Conservation (phyloP, 495 filamentous ascomycete species). For the Stereocaulon alpinum region DNA sequence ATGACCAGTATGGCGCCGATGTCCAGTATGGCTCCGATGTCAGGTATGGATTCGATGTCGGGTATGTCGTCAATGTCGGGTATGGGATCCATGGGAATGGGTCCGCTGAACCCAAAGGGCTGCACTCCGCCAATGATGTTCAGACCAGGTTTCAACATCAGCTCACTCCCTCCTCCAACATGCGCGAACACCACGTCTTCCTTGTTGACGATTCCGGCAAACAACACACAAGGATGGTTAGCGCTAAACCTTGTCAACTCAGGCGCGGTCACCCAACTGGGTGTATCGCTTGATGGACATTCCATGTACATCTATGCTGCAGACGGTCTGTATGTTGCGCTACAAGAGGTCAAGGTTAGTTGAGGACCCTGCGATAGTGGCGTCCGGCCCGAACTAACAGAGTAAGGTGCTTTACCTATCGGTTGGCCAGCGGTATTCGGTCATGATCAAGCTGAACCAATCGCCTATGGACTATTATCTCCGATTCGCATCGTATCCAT, state of each 20-base stretch:
- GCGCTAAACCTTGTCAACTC: slow-evolving; percentile 22
- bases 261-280: slow-evolving; percentile 15
- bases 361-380: not conserved
- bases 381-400: not conserved
- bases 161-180: slow-evolving; percentile 19
- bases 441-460: slow-evolving; percentile 22
- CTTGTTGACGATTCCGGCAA: slow-evolving; percentile 10
- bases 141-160: slow-evolving; percentile 10
- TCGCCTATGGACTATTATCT: slow-evolving; percentile 14
- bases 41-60: not conserved
- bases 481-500: not conserved
- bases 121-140: not conserved
- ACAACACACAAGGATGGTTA: slow-evolving; percentile 16
- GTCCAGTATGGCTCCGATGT: no score
- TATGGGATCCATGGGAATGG: not conserved
- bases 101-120: not conserved
- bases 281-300: slow-evolving; percentile 20
- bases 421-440: slow-evolving; percentile 22
- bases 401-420: slow-evolving; percentile 16
- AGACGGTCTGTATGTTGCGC: slow-evolving; percentile 21
- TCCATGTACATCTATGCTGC: slow-evolving; percentile 23
- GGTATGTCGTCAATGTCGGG: not conserved
- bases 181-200: slow-evolving; percentile 20
- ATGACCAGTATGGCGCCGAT: not conserved
- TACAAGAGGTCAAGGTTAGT: slow-evolving; percentile 22